phyloP scores from a whole-genome alignment of 2,329 filamentous ascomycete species.

The Clonostachys solani region DNA sequence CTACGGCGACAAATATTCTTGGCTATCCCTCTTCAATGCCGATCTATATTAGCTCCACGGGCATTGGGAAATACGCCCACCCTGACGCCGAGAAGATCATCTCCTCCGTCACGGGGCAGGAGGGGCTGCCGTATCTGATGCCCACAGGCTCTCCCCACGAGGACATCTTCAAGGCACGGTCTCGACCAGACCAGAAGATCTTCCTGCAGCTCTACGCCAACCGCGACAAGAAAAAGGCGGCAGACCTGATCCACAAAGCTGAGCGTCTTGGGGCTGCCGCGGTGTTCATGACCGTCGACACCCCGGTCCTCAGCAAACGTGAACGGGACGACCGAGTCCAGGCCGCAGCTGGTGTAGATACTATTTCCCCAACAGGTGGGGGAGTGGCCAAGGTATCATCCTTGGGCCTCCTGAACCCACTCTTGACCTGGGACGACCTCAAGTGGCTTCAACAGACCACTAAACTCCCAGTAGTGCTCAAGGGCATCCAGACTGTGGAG shows the following conservation, averaged over 20 bases:
- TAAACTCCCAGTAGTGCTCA: slow-evolving; percentile 27
- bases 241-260: slow-evolving; percentile 5
- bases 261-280: slow-evolving; percentile 66
- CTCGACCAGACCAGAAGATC: slow-evolving; percentile 27
- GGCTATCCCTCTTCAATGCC: slow-evolving; percentile 46
- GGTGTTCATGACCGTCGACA: slow-evolving; percentile 56
- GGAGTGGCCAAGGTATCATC: slow-evolving; percentile 47
- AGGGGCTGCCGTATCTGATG: slow-evolving; percentile 59
- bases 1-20: slow-evolving; percentile 63
- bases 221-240: slow-evolving; percentile 42
- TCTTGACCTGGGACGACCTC: slow-evolving; percentile 57
- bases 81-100: slow-evolving; percentile 31
- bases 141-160: slow-evolving; percentile 59
- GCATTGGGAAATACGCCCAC: slow-evolving; percentile 18
- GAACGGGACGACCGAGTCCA: slow-evolving; percentile 42
- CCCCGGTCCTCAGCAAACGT: slow-evolving; percentile 51
- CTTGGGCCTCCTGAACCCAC: slow-evolving; percentile 47
- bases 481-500: slow-evolving; percentile 30
- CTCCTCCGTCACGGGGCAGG: slow-evolving; percentile 50
- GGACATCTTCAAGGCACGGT: slow-evolving; percentile 37
- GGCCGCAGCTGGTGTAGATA: slow-evolving; percentile 42
- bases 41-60: slow-evolving; percentile 48
- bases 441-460: slow-evolving; percentile 21
- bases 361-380: neutral
- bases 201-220: slow-evolving; percentile 63